Percentiles rank a stretch among this genome's conserved stretches.
These are phyloP conservation scores for Penicillium angulare DNA, from an alignment of 495 filamentous ascomycete species.

Conservation along the genomic window DNA sequence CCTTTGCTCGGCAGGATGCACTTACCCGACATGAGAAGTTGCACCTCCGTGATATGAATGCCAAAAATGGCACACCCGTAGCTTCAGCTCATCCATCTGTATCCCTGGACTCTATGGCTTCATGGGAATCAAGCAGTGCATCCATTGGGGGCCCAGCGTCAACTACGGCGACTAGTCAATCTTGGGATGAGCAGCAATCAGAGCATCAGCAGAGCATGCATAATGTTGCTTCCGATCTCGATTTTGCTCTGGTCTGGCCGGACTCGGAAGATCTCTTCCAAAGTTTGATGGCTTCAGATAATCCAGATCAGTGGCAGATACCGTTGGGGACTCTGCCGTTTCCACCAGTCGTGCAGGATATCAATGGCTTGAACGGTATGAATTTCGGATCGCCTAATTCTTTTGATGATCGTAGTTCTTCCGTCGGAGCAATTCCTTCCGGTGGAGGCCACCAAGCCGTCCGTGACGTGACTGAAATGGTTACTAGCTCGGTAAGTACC, in stretches of 20 bases:
- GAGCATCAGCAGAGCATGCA: constrained; percentile 24
- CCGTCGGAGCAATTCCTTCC: constrained; percentile 39
- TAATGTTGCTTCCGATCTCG: constrained; percentile 31
- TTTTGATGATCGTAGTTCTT: constrained; percentile 38
- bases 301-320: constrained; percentile 47
- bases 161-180: constrained; percentile 21
- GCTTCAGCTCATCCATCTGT: constrained; percentile 15
- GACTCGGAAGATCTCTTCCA: constrained; percentile 50
- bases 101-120: constrained; percentile 21
- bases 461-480: constrained; percentile 48
- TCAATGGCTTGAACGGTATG: constrained; percentile 33
- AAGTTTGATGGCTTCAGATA: constrained; percentile 43
- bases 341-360: constrained; percentile 33
- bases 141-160: constrained; percentile 23
- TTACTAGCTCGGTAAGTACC: constrained; percentile 46
- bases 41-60: constrained; percentile 33
- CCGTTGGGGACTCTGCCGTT: constrained; percentile 44
- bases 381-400: constrained; percentile 35
- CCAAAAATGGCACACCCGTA: constrained; percentile 22
- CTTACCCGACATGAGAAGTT: constrained; percentile 49
- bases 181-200: constrained; percentile 25
- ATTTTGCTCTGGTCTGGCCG: constrained; percentile 49
- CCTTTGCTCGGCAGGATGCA: constrained; percentile 49
- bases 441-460: constrained; percentile 48
- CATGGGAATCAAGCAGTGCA: constrained; percentile 27